phyloP scores from a whole-genome alignment of 2,329 filamentous ascomycete species.

The Xylariaceae sp. region DNA sequence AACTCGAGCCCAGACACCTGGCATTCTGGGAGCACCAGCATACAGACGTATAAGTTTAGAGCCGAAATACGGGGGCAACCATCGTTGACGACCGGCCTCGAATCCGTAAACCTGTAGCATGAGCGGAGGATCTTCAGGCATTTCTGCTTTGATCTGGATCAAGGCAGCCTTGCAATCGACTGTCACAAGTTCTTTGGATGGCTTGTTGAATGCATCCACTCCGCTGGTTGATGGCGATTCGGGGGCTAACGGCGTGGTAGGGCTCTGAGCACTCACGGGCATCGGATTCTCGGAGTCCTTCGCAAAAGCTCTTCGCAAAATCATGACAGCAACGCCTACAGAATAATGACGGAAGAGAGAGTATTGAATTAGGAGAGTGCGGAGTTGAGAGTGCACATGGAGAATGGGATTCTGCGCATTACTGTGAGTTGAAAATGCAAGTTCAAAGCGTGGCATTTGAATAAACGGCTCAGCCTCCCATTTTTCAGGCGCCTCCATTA shows the following conservation, averaged over 20 bases:
- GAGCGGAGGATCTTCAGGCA: conserved; percentile 84
- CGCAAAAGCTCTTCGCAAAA: conserved; percentile 66
- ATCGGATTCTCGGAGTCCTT: conserved; percentile 35
- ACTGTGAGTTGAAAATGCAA: conserved; percentile 77
- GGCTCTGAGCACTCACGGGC: conserved; percentile 32
- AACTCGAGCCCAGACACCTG: conserved; percentile 77
- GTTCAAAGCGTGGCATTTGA: conserved; percentile 78
- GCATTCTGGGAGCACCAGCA: conserved; percentile 79
- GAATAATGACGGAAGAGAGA: conserved; percentile 93
- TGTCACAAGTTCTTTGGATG: conserved; percentile 62
- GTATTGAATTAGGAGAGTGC: conserved; percentile 77
- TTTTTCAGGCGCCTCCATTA: conserved; percentile 80
- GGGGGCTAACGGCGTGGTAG: conserved; percentile 33
- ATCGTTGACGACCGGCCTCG: conserved; percentile 78
- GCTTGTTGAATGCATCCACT: conserved; percentile 32
- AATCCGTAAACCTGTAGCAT: conserved; percentile 85
- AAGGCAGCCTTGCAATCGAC: conserved; percentile 77
- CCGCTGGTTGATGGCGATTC: conserved; percentile 29
- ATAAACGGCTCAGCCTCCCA: conserved; percentile 84
- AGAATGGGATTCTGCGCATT: conserved; percentile 84
- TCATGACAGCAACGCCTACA: conserved; percentile 71
- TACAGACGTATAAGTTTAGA: conserved; percentile 79
- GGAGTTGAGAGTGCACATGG: conserved; percentile 76
- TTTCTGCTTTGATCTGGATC: conserved; percentile 79
- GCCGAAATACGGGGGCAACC: conserved; percentile 75